A percentile compares a stretch with the other conserved stretches of the same genome.
phyloP scores from a whole-genome alignment of 2,329 filamentous ascomycete species.

The Fusarium solani-melongenae region DNA sequence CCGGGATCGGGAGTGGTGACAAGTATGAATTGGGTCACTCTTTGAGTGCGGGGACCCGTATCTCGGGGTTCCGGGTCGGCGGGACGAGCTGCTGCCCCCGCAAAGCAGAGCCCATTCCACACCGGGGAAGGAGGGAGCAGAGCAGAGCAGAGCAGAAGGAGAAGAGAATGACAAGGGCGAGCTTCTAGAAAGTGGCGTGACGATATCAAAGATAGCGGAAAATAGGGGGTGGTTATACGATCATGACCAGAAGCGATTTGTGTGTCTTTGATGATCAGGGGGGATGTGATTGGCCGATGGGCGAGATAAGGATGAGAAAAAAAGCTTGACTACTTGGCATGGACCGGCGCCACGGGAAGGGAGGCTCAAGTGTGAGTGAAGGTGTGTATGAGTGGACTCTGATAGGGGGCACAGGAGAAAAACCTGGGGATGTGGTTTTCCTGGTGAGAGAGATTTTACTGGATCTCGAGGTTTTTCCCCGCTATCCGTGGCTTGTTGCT shows the following conservation, averaged over 20 bases:
- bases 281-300: constrained; percentile 33
- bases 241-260: constrained; percentile 42
- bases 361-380: constrained; percentile 24
- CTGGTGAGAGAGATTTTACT: not conserved
- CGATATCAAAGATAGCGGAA: constrained; percentile 27
- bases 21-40: constrained; percentile 40
- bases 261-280: constrained; percentile 21
- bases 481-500: not conserved
- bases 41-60: constrained; percentile 30
- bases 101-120: constrained; percentile 13
- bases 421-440: constrained; percentile 27
- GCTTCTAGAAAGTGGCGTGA: constrained; percentile 41
- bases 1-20: constrained; percentile 39
- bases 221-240: constrained; percentile 13
- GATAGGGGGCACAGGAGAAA: constrained; percentile 16
- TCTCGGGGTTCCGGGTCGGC: constrained; percentile 42
- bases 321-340: constrained; percentile 28
- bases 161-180: constrained; percentile 13
- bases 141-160: not conserved
- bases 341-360: constrained; percentile 30
- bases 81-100: constrained; percentile 34
- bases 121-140: constrained; percentile 6
- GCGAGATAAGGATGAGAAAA: constrained; percentile 35
- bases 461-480: constrained; percentile 8
- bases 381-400: not conserved